Conservation (phyloP, 805 yeast genomes). For the Candida andamanensis region DNA sequence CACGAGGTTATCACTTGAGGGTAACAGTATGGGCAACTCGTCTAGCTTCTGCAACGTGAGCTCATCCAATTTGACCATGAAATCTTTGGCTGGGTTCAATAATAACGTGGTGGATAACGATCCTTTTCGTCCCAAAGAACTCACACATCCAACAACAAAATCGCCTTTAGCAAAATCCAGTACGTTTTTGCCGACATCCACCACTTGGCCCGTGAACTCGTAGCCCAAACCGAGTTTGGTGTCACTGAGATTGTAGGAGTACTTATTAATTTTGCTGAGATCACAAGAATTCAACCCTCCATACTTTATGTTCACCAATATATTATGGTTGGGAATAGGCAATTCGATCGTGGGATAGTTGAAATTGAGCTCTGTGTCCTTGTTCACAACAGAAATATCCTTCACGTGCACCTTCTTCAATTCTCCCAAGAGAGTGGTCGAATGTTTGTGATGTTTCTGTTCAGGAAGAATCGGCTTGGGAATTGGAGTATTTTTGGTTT, state of each 20-base stretch:
- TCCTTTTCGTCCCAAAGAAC: constrained; percentile 51
- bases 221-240: constrained; percentile 62
- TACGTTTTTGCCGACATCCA: constrained; percentile 45
- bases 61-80: constrained; percentile 23
- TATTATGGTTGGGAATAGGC: constrained; percentile 43
- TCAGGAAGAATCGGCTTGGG: constrained; percentile 6
- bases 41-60: constrained; percentile 16
- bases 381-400: constrained; percentile 42
- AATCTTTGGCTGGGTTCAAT: constrained; percentile 48
- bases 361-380: constrained; percentile 46
- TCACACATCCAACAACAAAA: constrained; percentile 57
- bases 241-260: constrained; percentile 46
- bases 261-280: constrained; percentile 53
- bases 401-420: constrained; percentile 48
- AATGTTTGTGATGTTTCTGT: too few relatives aligned
- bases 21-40: too few relatives aligned
- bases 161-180: constrained; percentile 48
- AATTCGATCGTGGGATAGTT: constrained; percentile 45
- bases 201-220: constrained; percentile 60
- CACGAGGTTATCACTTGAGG: constrained; percentile 1
- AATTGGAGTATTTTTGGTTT: constrained; percentile 16
- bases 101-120: constrained; percentile 53
- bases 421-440: constrained; percentile 32
- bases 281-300: constrained; percentile 67
- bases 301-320: constrained; percentile 55